Evolutionary conservation across 495 filamentous ascomycete genomes (phyloP), one percentile per base, ranked within the genome.

Genomic region (Hypoxylon cercidicola): DNA sequence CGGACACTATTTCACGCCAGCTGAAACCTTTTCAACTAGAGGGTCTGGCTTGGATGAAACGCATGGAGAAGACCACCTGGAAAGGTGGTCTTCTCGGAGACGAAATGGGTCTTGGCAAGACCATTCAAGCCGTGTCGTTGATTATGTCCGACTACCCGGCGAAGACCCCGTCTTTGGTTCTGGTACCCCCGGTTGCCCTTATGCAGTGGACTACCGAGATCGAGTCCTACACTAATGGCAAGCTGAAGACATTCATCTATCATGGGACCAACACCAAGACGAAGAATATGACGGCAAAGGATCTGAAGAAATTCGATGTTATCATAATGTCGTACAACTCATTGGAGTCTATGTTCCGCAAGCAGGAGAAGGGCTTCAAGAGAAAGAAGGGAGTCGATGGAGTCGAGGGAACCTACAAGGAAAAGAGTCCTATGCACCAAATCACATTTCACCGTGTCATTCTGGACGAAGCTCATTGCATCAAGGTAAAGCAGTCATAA

Each of bases 171-270:
- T 91, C 93, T 3, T 79, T 99, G 6, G 95, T 99, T 6, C 83
- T 97, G 40, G 92, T 96, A 1, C 95, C 95, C 12, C 96, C 95
- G 2, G 95, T 99, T 53, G 95, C 95, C 59, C 76, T 99, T 34
- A 95, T 97, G 89, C 95, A 99, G 73, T 99, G 95, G 95, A 89
- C 91, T 56, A 89, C 89, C 37, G 95, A 99, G 78, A 97, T 99
- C 54, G 82, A 88, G 64, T 89, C 90, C 62, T 97, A 99, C 72
- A 97, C 95, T 1, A 86, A 93, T 70, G 91, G 91, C 20, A 92
- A 90, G 56, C 81, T 99, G 46, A 94, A 92, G 56, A 94, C 96
- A 0, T 82, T 97, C 34, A 87, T 97, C 37, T 91, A 90, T 68
- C 95, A 99, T 59, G 93, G 92, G 35, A 89, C 92, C 4, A 96